A percentile compares a stretch with the other conserved stretches of the same genome.
Evolutionary conservation across 495 filamentous ascomycete species (phyloP).

Genomic region (Xylaria grammica): DNA sequence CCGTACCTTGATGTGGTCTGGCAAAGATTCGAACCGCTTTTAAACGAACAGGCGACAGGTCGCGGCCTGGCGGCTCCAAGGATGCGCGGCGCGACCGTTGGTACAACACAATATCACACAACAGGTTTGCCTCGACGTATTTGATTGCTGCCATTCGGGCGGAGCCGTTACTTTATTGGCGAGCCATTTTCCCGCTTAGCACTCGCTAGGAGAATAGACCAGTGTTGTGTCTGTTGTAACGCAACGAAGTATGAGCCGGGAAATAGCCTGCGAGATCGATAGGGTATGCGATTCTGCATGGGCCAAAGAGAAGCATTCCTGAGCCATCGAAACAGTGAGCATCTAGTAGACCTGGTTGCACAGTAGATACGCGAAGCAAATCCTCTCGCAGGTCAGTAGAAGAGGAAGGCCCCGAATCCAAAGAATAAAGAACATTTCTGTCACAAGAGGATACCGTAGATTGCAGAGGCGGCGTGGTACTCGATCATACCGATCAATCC

Average conservation of each 20-base stretch:
- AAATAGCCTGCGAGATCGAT: neutral
- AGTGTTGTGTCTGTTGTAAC: neutral
- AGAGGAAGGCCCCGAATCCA: neutral
- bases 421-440: neutral
- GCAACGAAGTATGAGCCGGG: neutral
- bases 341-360: constrained; percentile 4
- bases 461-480: neutral
- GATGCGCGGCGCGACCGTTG: neutral
- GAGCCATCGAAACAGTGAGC: neutral
- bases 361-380: neutral
- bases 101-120: neutral
- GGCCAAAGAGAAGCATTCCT: neutral
- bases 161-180: neutral
- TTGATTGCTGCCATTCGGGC: neutral
- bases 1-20: neutral
- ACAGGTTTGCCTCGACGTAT: neutral
- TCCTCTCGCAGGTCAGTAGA: neutral
- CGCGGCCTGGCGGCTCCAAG: neutral
- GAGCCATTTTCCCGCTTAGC: neutral
- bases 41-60: neutral
- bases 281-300: neutral
- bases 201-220: neutral
- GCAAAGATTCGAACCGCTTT: neutral
- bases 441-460: neutral
- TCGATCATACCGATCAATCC: neutral